Evolutionary conservation across 192 early-diverging fungal species (phyloP), one percentile per base, ranked within the genome.

Genomic region (Mortierella hygrophila): DNA sequence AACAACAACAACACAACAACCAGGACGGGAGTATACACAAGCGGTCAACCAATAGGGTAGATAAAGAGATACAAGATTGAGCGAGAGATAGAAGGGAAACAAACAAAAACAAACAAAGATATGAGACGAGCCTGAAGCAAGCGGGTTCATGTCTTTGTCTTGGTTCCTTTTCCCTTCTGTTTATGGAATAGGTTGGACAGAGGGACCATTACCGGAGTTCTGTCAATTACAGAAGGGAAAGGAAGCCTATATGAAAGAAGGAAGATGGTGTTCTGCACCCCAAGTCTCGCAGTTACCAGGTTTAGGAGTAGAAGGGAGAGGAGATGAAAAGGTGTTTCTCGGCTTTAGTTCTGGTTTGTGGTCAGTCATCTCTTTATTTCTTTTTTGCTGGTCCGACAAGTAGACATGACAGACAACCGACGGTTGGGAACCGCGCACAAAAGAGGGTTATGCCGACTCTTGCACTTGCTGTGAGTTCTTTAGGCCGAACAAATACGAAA

Each of bases 71-170:
- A 9, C 60, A 15, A 70, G 69, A 40, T 41, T 42, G 69, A 70
- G 32, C 38, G 69, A 70, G 38, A 72, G 18, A 47, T 42, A 72
- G 35, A 72, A 72, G 26, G 26, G n/a, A 20, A 42, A 72, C 71
- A 49, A 32, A 72, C 23, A 29, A 57, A 42, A 47, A 47, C 46
- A 47, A 49, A 49, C 47, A 63, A 63, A 26, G 60, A 63, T n/a
- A 26, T 57, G 55, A n/a, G 55, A 63, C 26, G 60, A 63, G 10
- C 13, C n/a, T 13, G n/a, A 32, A 3, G 55, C 0, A 26, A 8
- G 26, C 60, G 60, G n/a, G 60, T 29, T 11, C 26, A 63, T 63
- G 29, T 32, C 8, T 57, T 63, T 63, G 11, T 44, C 44, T n/a
- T 26, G 26, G 26, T 11, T 4, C 9, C 11, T n/a, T 16, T 57